Percentiles rank a stretch among this genome's conserved stretches.
Evolutionary conservation across 108 stramenopile species (phyloP).

Genomic region (Pinguiococcus pyrenoidosus): DNA sequence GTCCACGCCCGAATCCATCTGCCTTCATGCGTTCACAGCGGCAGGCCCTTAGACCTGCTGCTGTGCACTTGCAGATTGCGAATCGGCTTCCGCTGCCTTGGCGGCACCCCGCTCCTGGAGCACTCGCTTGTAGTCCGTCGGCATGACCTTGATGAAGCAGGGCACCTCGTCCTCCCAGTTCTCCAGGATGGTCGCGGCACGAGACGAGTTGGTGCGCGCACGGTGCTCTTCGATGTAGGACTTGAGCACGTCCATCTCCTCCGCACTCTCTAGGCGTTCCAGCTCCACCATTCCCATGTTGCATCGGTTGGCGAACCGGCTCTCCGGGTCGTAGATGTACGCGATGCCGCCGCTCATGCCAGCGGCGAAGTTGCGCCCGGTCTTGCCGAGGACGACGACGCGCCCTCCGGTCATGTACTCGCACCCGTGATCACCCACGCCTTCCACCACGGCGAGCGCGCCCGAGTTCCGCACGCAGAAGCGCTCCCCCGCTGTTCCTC

Average conservation of each 20-base stretch:
- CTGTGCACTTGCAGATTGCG: no score
- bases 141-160: conserved; percentile 69
- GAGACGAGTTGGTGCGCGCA: no score
- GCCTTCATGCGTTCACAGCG: no score
- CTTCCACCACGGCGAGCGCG: conserved; percentile 87
- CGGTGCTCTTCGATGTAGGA: conserved; percentile 7
- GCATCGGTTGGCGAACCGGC: conserved; percentile 58
- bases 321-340: conserved; percentile 86
- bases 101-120: conserved; percentile 42
- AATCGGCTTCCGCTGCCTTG: conserved; percentile 6
- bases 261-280: conserved; percentile 49
- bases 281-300: conserved; percentile 92
- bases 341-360: conserved; percentile 97
- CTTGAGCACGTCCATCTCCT: background rate
- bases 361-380: conserved; percentile 94
- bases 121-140: conserved; percentile 89
- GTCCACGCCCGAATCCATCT: no score
- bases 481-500: conserved; percentile 86
- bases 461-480: conserved; percentile 96
- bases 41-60: no score
- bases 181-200: background rate
- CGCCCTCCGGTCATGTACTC: conserved; percentile 98
- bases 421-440: conserved; percentile 89
- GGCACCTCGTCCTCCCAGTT: background rate
- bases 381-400: conserved; percentile 76